Evolutionary conservation across 495 filamentous ascomycete genomes (phyloP), one percentile per base, ranked within the genome.

Genomic region (Daldinia concentrica): DNA sequence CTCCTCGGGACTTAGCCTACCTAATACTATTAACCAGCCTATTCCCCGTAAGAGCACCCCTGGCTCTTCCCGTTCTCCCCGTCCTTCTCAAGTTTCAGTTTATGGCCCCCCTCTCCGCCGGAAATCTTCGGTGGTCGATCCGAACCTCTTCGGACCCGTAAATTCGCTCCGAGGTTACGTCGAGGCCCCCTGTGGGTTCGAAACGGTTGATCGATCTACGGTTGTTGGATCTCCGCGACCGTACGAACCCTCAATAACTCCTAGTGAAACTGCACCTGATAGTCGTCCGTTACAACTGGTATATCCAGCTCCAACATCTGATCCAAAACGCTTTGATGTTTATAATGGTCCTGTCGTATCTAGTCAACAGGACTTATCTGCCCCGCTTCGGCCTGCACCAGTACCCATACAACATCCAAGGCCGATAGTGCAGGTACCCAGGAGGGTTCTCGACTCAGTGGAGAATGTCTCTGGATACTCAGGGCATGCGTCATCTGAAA

Each of bases 281-380:
- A 76, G 75, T 15, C 66, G 74, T 15, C 76, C 75, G 6, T 64
- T 79, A 32, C 75, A 71, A 55, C 56, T 51, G 14, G 64, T 78
- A 24, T 75, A 75, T 64, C 88, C 90, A 8, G 73, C 90, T 39
- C 83, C 89, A 27, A 91, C 88, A 22, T 83, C 83, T 11, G 90
- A 92, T 73, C 87, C 87, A 4, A 80, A 80, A 32, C 84, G 82
- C 43, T 90, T 87, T 70, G 89, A 90, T 58, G 85, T 81, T 64
- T 79, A 76, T 24, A 77, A 84, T 17, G 82, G 82, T 54, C 85
- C 89, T 15, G 77, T 80, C 45, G 80, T 82, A n/a, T 81, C 84
- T 60, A 72, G 67, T 39, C 72, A 76, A 51, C 77, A 78, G 54
- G 74, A 64, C 37, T 51, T 65, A 34, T 51, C 64, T 12, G 56